phyloP scores from a whole-genome alignment of 2,329 filamentous ascomycete species.

The Calonectria henricotiae region DNA sequence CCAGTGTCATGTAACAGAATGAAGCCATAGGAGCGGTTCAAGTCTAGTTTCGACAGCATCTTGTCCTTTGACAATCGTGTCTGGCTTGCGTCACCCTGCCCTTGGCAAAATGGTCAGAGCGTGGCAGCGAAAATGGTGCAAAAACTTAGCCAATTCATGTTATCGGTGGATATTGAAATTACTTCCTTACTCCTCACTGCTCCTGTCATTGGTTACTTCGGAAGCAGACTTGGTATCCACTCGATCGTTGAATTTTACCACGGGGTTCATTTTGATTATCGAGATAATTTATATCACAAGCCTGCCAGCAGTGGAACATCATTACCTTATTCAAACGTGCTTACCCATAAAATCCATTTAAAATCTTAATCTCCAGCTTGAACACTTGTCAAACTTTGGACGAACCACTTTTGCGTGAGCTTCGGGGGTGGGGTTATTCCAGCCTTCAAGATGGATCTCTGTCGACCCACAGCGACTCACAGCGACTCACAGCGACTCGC shows the following conservation, averaged over 20 bases:
- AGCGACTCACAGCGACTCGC: no score
- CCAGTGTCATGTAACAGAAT: no score
- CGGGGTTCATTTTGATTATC: slow-evolving; percentile 18
- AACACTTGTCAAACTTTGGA: not conserved
- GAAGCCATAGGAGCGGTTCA: no score
- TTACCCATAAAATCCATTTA: slow-evolving; percentile 1
- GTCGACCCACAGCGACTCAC: no score
- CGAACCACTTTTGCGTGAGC: not conserved
- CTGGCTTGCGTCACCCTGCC: not conserved
- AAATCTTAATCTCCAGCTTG: slow-evolving; percentile 14
- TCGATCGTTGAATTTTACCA: no score
- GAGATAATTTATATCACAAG: not conserved
- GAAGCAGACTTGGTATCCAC: not conserved
- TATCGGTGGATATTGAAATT: not conserved
- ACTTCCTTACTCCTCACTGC: not conserved
- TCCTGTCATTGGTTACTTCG: not conserved
- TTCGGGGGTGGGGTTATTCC: not conserved
- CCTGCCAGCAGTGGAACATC: not conserved
- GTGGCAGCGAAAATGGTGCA: not conserved
- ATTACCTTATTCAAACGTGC: not conserved
- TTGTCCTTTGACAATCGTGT: not conserved
- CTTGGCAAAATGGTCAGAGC: slow-evolving; percentile 3
- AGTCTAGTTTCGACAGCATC: not conserved
- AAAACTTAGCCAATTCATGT: slow-evolving; percentile 3
- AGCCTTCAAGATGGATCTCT: not conserved